Percentiles rank a stretch among this genome's conserved stretches.
phyloP scores from a whole-genome alignment of 192 early-diverging fungal genomes.

The Umbelopsis sp. region DNA sequence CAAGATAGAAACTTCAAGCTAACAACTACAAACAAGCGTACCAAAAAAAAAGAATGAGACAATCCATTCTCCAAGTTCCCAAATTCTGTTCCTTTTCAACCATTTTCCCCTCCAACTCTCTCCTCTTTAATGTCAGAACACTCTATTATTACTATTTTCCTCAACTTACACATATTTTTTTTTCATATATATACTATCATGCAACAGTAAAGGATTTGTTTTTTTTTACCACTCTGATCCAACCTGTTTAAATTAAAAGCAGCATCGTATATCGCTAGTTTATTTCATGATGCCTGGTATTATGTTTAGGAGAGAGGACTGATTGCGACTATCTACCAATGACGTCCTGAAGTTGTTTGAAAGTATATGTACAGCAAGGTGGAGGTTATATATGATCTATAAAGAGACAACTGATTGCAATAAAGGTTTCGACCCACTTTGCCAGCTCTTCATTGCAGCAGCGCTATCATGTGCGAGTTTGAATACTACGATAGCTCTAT shows the following conservation, averaged over 20 bases:
- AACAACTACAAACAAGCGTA: too few relatives aligned
- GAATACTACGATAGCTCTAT: neutral
- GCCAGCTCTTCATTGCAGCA: neutral
- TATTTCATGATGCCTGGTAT: too few relatives aligned
- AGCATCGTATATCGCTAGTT: too few relatives aligned
- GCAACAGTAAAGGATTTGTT: conserved; percentile 4
- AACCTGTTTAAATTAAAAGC: too few relatives aligned
- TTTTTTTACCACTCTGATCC: neutral
- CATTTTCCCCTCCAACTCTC: neutral
- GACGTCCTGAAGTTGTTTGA: neutral
- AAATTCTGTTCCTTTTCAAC: too few relatives aligned
- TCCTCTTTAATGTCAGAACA: conserved; percentile 8
- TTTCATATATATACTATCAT: conserved; percentile 8
- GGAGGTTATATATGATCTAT: neutral
- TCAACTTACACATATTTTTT: neutral
- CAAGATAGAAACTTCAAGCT: too few relatives aligned
- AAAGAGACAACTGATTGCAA: neutral
- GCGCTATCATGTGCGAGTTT: conserved; percentile 13
- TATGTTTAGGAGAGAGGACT: too few relatives aligned
- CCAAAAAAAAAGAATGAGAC: too few relatives aligned
- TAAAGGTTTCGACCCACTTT: neutral
- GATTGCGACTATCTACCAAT: too few relatives aligned
- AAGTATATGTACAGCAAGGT: neutral
- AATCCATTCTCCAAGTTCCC: too few relatives aligned
- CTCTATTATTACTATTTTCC: conserved; percentile 5